phyloP scores from a whole-genome alignment of 345 rosid species.

The Crucihimalaya himalaica region DNA sequence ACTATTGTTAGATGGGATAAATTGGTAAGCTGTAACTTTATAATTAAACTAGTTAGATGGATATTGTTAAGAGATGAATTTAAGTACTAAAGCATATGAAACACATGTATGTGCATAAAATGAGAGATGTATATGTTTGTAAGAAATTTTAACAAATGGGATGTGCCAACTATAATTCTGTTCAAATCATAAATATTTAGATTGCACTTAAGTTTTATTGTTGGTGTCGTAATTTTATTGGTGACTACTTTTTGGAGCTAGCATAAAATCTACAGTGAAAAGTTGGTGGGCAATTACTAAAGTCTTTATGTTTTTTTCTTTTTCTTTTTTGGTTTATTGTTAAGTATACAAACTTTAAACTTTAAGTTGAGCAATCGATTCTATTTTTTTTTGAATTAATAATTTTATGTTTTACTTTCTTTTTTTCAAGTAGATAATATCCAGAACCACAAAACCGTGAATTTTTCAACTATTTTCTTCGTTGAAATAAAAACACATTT shows the following conservation, averaged over 20 bases:
- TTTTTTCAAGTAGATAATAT: background rate
- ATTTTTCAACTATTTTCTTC: background rate
- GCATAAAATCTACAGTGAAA: slow-evolving; percentile 6
- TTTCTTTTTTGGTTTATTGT: background rate
- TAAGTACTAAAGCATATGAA: background rate
- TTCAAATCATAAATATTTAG: slow-evolving; percentile 13
- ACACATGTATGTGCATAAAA: background rate
- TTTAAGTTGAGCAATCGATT: background rate
- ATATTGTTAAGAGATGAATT: background rate
- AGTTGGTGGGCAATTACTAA: background rate
- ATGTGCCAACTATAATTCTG: slow-evolving; percentile 15
- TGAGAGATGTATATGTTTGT: background rate
- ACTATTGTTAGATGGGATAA: background rate
- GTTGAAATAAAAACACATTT: background rate
- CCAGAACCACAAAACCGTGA: background rate
- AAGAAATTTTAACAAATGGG: background rate
- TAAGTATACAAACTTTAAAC: background rate
- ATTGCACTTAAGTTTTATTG: background rate
- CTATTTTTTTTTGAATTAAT: background rate
- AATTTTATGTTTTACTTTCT: background rate
- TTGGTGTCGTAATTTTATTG: background rate
- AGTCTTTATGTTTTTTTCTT: background rate
- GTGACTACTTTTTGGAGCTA: background rate
- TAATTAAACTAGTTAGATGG: background rate
- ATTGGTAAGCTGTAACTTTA: background rate